Percentiles rank a stretch among this genome's conserved stretches.
These are phyloP conservation scores for Amanita polypyramis DNA, from an alignment of 768 basidiomycete genomes.

Conservation along the genomic window DNA sequence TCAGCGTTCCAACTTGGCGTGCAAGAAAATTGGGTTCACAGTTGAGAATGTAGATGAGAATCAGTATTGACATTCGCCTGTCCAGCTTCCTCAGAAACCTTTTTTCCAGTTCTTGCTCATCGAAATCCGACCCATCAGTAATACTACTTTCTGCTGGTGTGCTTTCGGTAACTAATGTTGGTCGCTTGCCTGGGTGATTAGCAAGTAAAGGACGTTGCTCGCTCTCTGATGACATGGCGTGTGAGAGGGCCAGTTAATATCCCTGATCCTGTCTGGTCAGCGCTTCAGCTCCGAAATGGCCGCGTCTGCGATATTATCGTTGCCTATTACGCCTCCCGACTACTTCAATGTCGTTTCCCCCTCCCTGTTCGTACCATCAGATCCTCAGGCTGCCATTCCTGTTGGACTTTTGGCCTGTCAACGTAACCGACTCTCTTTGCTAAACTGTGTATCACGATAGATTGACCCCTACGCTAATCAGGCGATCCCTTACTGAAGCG, in stretches of 20 bases:
- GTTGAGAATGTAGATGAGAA: constrained; percentile 38
- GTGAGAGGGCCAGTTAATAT: too few species aligned
- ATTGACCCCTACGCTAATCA: constrained; percentile 14
- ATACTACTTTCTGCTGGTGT: not conserved
- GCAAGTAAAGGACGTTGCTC: not conserved
- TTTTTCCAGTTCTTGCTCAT: constrained; percentile 21
- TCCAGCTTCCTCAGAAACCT: constrained; percentile 39
- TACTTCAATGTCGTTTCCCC: constrained; percentile 61
- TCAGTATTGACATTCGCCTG: constrained; percentile 34
- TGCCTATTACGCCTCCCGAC: constrained; percentile 35
- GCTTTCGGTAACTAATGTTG: not conserved
- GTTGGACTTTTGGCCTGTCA: constrained; percentile 76
- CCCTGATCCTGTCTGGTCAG: too few species aligned
- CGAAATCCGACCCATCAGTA: constrained; percentile 16
- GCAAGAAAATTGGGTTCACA: constrained; percentile 16
- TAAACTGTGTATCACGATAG: not conserved
- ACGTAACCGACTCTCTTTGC: constrained; percentile 28
- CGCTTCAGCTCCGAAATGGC: constrained; percentile 17
- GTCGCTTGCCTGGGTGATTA: not conserved
- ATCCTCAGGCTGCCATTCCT: constrained; percentile 42
- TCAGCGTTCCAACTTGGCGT: constrained; percentile 8
- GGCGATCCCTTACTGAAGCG: constrained; percentile 61
- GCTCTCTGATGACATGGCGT: constrained; percentile 6
- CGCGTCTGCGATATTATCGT: constrained; percentile 32
- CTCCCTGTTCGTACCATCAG: constrained; percentile 42